These are phyloP conservation scores for Elaeis oleifera DNA, from an alignment of 202 grass and related monocot species.

Conservation along the genomic window DNA sequence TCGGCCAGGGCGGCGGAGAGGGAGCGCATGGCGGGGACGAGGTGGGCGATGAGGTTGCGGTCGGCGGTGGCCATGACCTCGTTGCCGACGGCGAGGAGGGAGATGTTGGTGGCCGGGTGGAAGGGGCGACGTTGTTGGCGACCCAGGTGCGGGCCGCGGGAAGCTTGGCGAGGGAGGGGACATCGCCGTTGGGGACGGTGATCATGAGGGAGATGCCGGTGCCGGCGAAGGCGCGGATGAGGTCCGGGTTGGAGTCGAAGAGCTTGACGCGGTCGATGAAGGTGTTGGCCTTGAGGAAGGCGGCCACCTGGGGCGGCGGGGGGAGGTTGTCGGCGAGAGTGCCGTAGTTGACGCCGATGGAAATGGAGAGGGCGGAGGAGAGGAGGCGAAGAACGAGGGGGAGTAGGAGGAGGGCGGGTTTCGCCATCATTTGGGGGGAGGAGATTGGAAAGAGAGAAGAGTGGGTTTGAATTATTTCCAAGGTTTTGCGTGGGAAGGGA, in stretches of 20 bases:
- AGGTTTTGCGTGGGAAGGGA: too few species aligned
- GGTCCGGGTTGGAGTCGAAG: conserved; percentile 18
- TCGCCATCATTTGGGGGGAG: too few species aligned
- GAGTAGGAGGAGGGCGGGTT: not conserved
- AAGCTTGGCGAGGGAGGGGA: conserved; percentile 2
- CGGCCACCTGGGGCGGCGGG: not conserved
- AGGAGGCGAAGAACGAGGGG: conserved; percentile 1
- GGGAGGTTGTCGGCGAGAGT: not conserved
- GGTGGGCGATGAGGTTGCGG: conserved; percentile 12
- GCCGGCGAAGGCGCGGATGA: conserved; percentile 10
- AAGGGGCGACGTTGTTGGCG: conserved; percentile 9
- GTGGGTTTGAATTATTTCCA: too few species aligned
- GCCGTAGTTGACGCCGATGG: conserved; percentile 21
- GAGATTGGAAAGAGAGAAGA: too few species aligned
- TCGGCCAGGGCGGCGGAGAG: conserved; percentile 5
- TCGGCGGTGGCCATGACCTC: conserved; percentile 16
- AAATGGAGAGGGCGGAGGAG: not conserved
- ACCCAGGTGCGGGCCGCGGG: conserved; percentile 7
- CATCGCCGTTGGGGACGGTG: conserved; percentile 9
- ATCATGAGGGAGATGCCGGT: conserved; percentile 19
- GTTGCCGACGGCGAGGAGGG: conserved; percentile 18
- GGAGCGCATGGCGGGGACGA: conserved; percentile 17
- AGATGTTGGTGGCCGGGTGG: conserved; percentile 13
- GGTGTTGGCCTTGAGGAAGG: conserved; percentile 14
- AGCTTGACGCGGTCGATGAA: conserved; percentile 24